Conservation (phyloP, 1,284 basidiomycete genomes). For the Phaffia rhodozyma region DNA sequence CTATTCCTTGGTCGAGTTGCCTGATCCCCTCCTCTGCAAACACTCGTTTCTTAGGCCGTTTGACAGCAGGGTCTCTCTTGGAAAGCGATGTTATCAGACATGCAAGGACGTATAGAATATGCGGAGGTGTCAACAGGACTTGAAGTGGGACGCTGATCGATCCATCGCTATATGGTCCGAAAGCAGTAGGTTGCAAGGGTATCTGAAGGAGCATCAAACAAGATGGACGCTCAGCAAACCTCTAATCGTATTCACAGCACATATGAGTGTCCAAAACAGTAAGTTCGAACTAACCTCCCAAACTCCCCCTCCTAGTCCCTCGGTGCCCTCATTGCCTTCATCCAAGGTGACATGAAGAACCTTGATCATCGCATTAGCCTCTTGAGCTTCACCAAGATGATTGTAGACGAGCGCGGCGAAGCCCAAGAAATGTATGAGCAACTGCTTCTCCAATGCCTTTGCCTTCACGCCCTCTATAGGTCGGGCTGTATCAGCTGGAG, state of each 20-base stretch:
- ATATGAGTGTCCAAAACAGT: background rate
- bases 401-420: background rate
- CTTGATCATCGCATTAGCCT: slow-evolving; percentile 3
- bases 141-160: background rate
- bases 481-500: background rate
- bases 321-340: background rate
- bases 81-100: slow-evolving; percentile 14
- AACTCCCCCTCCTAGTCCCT: slow-evolving; percentile 7
- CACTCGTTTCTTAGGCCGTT: slow-evolving; percentile 13
- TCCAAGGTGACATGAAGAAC: slow-evolving; percentile 9
- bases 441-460: background rate
- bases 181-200: background rate
- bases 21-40: slow-evolving; percentile 12
- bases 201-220: background rate
- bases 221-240: background rate
- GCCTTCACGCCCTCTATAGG: background rate
- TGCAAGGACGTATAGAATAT: slow-evolving; percentile 11
- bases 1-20: slow-evolving; percentile 1
- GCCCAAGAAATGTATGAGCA: slow-evolving; percentile 4
- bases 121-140: slow-evolving; percentile 9
- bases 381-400: slow-evolving; percentile 3
- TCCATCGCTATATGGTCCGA: background rate
- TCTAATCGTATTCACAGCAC: background rate
- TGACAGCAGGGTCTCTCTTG: slow-evolving; percentile 15
- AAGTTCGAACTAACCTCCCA: slow-evolving; percentile 4